Base-by-base conservation (phyloP, 1,284 basidiomycete species). In the Abortiporus biennis region DNA sequence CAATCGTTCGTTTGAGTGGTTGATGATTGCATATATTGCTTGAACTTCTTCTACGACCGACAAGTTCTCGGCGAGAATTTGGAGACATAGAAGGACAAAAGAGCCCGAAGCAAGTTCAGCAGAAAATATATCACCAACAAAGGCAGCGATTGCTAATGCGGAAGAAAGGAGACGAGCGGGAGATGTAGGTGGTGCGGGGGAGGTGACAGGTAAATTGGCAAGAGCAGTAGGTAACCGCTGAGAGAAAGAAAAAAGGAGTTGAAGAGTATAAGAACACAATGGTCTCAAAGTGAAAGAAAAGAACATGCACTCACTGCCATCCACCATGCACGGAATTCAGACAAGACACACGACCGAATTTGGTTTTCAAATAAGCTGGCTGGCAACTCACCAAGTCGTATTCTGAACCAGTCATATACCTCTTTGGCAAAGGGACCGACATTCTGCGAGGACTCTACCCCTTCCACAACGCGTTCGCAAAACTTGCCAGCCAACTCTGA, bases 281-380 rank as follows among this genome's bases (percentile, higher is more conserved):
- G 13, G 24, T 33, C 19, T 17, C 44, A 21, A 32, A n/a, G 23
- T 8, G 23, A 38, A 19, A n/a, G 20, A 37, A 13, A n/a, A 22
- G 20, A 20, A 24, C n/a, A 40, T 39, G 13, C 23, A 59, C 64
- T 30, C 44, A 68, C 66, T 25, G 54, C 43, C 36, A 57, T 52
- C 66, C 65, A 68, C 42, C 53, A 55, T 1, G 52, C 54, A 19
- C 55, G 53, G 40, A 65, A 65, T 17, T 62, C 57, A 6, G 53
- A 48, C 19, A 64, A 45, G 5, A 59, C 47, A 16, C 43, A 51
- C 20, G 60, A 55, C n/a, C 53, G 48, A 19, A 68, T 48, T 15
- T 58, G 50, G 40, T 54, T 54, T 2, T 50, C 23, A 43, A 67
- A 67, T 22, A 50, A 51, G 23, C 44, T 47, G 6, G 60, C 55